Evolutionary conservation across 164 flowering plant species (phyloP), one percentile per base, ranked within the genome.

Genomic region (Vitis labrusca): DNA sequence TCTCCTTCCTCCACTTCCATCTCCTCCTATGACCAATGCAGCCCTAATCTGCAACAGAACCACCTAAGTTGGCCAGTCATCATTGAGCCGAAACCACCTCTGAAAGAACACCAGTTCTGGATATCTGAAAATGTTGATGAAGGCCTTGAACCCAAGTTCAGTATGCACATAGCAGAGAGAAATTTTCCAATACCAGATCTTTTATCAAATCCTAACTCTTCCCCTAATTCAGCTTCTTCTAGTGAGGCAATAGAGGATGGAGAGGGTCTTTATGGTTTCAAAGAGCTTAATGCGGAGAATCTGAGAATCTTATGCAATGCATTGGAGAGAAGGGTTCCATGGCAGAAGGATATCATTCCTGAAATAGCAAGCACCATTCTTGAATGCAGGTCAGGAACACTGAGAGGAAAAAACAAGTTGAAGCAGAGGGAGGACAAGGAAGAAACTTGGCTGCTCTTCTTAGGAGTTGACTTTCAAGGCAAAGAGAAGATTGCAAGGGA

Each of bases 371-470:
- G 75, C 67, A 87, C 94, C 1, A 73, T 93, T 16, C 84, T 93
- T 2, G 79, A 82, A 27, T 91, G 95, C 80, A 78, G 97, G 78
- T 91, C 97, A 2, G 85, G 91, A 12, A 77, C 68, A 80, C 32
- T 74, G 48, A 79, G 73, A 61, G 81, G 83, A 63, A 85, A 82
- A 66, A 77, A 71, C 14, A 73, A 74, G 58, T 5, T 47, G 62
- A 70, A 59, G 48, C 50, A 64, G 23, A 63, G 61, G 29, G 84
- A 78, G 50, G 52, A 61, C 16, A 91, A 83, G 72, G 87, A 85
- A 73, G 97, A 92, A 30, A 88, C 96, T 51, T 95, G 97, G 92
- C 68, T 95, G 71, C 75, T 84, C 65, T 95, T 95, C 76, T 75
- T 77, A 67, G 99, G 99, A 3, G 71, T 59, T 58, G 96, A 95